A percentile compares a stretch with the other conserved stretches of the same genome.
phyloP scores from a whole-genome alignment of 768 basidiomycete species.

The Hygrophorus pudorinus region DNA sequence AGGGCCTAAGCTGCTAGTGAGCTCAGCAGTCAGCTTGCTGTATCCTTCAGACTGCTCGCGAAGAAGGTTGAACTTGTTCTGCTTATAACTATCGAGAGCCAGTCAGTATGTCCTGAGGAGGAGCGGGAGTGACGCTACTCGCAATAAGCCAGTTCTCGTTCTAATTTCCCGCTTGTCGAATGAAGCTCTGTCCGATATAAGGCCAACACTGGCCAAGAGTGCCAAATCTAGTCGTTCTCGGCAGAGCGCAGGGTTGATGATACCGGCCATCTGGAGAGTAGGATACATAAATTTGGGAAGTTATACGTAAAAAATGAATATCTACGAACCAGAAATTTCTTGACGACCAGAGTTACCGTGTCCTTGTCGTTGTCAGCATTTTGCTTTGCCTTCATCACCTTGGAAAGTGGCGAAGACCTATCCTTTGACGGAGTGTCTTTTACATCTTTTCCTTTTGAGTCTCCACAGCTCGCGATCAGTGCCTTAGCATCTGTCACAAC shows the following conservation, averaged over 20 bases:
- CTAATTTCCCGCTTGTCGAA: slow-evolving; percentile 77
- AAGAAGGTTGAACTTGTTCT: slow-evolving; percentile 96
- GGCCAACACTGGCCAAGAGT: slow-evolving; percentile 50
- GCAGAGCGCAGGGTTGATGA: slow-evolving; percentile 52
- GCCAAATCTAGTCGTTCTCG: slow-evolving; percentile 66
- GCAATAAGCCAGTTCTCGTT: slow-evolving; percentile 76
- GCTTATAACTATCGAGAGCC: slow-evolving; percentile 71
- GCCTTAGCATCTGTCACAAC: slow-evolving; percentile 44
- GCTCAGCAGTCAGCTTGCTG: slow-evolving; percentile 81
- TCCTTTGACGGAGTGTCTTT: slow-evolving; percentile 5
- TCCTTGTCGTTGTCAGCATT: slow-evolving; percentile 56
- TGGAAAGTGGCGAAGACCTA: slow-evolving; percentile 17
- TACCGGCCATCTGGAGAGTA: slow-evolving; percentile 37
- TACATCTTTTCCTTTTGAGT: slow-evolving; percentile 6
- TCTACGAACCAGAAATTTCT: slow-evolving; percentile 47
- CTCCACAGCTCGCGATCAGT: slow-evolving; percentile 25
- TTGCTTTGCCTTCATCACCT: slow-evolving; percentile 38
- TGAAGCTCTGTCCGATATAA: slow-evolving; percentile 55
- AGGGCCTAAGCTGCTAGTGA: slow-evolving; percentile 68
- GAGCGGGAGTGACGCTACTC: slow-evolving; percentile 17
- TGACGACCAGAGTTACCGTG: slow-evolving; percentile 46
- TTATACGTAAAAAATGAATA: neutral
- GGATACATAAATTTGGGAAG: neutral
- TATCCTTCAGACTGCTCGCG: slow-evolving; percentile 98
- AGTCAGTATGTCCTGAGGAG: slow-evolving; percentile 1